Base-by-base conservation (phyloP, 768 basidiomycete genomes). In the Auriculariales sp. region DNA sequence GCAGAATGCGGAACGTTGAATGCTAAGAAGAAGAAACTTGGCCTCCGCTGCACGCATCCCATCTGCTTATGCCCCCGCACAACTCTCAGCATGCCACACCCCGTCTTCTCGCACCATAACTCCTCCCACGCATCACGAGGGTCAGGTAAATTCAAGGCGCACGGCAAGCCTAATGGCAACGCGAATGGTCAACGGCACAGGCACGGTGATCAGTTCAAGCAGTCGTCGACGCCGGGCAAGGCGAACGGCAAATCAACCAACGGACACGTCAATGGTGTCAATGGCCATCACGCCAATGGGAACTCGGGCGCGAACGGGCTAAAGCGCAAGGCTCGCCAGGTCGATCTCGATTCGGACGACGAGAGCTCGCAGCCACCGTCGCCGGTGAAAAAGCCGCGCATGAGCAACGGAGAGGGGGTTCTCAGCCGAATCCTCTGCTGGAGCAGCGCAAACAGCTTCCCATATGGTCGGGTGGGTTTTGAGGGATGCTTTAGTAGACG, bases 401-500 rank as follows among this genome's bases (percentile, higher is more conserved):
- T 19, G 9, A 12, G 39, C 22, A 25, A 19, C 9, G 22, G 22
- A 22, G 27, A 44, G 12, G 39, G 39, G 22, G 39, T 44, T 5
- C 17, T 24, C 39, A 25, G 19, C 24, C 39, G 19, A 19, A 25
- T 25, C 22, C 63, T 51, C 53, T 86, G 3, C 76, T 81, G 58
- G 75, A 80, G 58, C 82, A 85, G 54, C 71, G 83, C 19, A 68
- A 67, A 54, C 72, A 78, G 44, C 75, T 93, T 47, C 89, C 90
- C 6, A 90, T 92, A 56, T 82, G 81, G 27, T 72, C 72, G 64
- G 89, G 87, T 85, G 31, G 48, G 71, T 64, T 28, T n/a, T n/a
- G 27, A 29, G n/a, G 25, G 28, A 7, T 31, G 4, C 32, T 22
- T 9, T 4, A 34, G 17, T 19, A 35, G 4, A 15, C 25, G 5